Evolutionary conservation across 495 filamentous ascomycete species (phyloP), one percentile per base, ranked within the genome.

Genomic region (Penicillium daleae): DNA sequence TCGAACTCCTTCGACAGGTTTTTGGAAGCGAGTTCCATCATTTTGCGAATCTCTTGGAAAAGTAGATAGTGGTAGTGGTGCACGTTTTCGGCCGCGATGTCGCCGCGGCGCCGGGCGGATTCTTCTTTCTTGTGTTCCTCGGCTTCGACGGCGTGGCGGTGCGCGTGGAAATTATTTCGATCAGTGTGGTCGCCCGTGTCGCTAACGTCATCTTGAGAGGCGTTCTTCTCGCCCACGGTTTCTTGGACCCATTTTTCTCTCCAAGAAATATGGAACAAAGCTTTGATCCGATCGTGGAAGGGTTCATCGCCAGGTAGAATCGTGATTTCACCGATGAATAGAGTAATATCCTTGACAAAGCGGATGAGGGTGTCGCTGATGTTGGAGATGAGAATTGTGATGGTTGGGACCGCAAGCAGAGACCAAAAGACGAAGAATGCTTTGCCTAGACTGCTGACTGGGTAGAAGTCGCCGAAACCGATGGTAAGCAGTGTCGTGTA

Each of bases 351-450:
- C 29, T 83, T 80, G 56, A 97, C 80, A 2, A 75, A 76, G 61
- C 88, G 89, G 44, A 96, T 83, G 40, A 96, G 46, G 1, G 71
- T 78, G 39, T 78, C 74, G 32, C 90, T 89, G 65, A 95, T 92
- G 64, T 93, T 91, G 39, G 86, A 89, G 60, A 97, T 94, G 29
- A 96, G 80, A 40, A 95, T 87, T 0, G 93, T 96, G 69, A 93
- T 84, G 3, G 89, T 86, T 1, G 93, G 93, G 2, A 97, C 78
- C 2, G 92, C 91, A 4, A 96, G 82, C 4, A 97, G 74, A 24
- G 90, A 90, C 92, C 92, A 97, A 65, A 96, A 88, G 13, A 97
- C 92, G 75, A 95, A 97, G 69, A 96, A 94, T 0, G 89, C 76
- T 67, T 87, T 90, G 0, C 89, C 91, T 3, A 87, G 80, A 63